These are phyloP conservation scores for Saxispiralis lemnorum DNA, from an alignment of 495 filamentous ascomycete genomes.

Conservation along the genomic window DNA sequence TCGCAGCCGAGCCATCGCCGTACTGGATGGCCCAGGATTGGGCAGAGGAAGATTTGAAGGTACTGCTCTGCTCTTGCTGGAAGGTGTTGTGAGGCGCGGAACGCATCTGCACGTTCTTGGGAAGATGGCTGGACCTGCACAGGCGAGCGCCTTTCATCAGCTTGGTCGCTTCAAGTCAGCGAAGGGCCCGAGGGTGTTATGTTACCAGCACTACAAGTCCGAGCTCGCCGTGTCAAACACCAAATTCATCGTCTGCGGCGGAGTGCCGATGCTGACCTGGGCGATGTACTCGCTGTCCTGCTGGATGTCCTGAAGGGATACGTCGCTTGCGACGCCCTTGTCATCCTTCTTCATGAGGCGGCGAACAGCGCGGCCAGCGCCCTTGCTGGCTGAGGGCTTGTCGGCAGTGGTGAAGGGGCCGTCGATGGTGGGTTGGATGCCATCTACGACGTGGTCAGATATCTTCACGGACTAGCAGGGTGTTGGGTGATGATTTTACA, in stretches of 20 bases:
- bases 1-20: conserved; percentile 53
- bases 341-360: conserved; percentile 1
- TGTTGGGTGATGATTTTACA: neutral
- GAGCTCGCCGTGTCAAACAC: conserved; percentile 60
- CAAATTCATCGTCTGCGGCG: conserved; percentile 40
- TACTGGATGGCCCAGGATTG: conserved; percentile 51
- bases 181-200: neutral
- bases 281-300: conserved; percentile 58
- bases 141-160: neutral
- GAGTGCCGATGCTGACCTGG: conserved; percentile 48
- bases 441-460: neutral
- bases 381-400: neutral
- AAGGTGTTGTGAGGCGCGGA: conserved; percentile 22
- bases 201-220: conserved; percentile 42
- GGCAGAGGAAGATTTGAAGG: conserved; percentile 36
- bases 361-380: neutral
- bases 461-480: neutral
- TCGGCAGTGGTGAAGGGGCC: conserved; percentile 4
- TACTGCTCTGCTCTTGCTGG: conserved; percentile 40
- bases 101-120: too few species aligned
- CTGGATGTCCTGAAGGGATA: conserved; percentile 40
- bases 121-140: too few species aligned
- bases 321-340: neutral
- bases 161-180: neutral
- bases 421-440: conserved; percentile 2